Evolutionary conservation across 2,329 filamentous ascomycete species (phyloP).

Genomic region (Dothideomycetidae sp.): DNA sequence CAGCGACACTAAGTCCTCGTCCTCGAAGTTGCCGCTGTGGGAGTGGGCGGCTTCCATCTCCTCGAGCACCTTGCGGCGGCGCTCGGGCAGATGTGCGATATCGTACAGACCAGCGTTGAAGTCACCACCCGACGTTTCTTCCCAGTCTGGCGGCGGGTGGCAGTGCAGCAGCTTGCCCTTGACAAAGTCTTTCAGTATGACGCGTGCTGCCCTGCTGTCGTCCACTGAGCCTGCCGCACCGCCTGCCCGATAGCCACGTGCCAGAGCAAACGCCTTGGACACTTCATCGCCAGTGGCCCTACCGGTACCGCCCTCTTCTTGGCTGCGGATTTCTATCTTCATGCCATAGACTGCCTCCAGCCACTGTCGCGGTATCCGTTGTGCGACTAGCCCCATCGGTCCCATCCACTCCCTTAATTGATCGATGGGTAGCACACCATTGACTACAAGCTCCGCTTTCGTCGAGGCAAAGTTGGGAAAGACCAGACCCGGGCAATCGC

Average conservation of each 20-base stretch:
- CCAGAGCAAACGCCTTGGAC: constrained; percentile 70
- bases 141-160: constrained; percentile 62
- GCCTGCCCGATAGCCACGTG: constrained; percentile 78
- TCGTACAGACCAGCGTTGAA: constrained; percentile 92
- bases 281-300: constrained; percentile 72
- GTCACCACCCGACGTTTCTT: constrained; percentile 49
- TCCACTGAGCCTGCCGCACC: constrained; percentile 75
- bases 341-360: constrained; percentile 91
- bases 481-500: constrained; percentile 95
- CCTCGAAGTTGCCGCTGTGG: constrained; percentile 28
- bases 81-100: constrained; percentile 63
- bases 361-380: constrained; percentile 74
- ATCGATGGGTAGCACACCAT: constrained; percentile 89
- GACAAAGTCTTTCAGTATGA: constrained; percentile 92
- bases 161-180: constrained; percentile 90
- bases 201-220: constrained; percentile 77
- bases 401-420: constrained; percentile 88
- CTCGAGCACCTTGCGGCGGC: constrained; percentile 50
- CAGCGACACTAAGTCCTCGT: constrained; percentile 34
- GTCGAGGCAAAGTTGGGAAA: constrained; percentile 97
- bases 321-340: constrained; percentile 62
- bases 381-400: constrained; percentile 66
- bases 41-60: constrained; percentile 21
- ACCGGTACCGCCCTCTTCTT: constrained; percentile 88
- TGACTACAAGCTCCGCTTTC: constrained; percentile 91